Evolutionary conservation across 352 stramenopile species (phyloP).

Genomic region (Discostella stelligera): DNA sequence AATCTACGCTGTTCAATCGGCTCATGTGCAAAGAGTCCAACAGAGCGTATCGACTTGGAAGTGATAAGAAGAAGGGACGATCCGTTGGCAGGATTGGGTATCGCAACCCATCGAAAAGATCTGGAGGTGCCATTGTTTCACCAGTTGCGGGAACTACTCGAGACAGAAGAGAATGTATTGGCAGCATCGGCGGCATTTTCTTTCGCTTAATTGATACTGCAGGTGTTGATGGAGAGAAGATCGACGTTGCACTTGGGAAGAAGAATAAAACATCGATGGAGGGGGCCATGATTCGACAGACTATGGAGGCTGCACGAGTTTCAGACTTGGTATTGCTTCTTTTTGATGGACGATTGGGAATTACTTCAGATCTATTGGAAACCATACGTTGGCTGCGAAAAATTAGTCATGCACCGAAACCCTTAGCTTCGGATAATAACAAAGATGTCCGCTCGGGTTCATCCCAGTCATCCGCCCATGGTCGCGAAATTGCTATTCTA

Average conservation of each 20-base stretch:
- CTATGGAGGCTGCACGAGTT: conserved; percentile 57
- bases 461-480: neutral
- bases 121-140: conserved; percentile 72
- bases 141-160: conserved; percentile 69
- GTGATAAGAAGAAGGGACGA: conserved; percentile 44
- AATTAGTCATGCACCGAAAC: conserved; percentile 30
- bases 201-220: conserved; percentile 81
- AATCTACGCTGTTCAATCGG: conserved; percentile 81
- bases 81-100: conserved; percentile 39
- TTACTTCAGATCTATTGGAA: conserved; percentile 65
- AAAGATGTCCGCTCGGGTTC: conserved; percentile 3
- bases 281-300: conserved; percentile 75
- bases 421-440: conserved; percentile 6
- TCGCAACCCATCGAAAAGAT: conserved; percentile 40
- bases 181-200: conserved; percentile 64
- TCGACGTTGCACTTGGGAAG: conserved; percentile 49
- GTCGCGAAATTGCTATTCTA: conserved; percentile 58
- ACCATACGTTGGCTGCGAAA: conserved; percentile 74
- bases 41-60: conserved; percentile 54
- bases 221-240: conserved; percentile 77
- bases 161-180: conserved; percentile 73
- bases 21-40: conserved; percentile 71
- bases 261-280: conserved; percentile 46
- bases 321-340: conserved; percentile 76
- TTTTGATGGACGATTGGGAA: conserved; percentile 71